phyloP scores from a whole-genome alignment of 768 basidiomycete species.

The Lactifluus echinatus region DNA sequence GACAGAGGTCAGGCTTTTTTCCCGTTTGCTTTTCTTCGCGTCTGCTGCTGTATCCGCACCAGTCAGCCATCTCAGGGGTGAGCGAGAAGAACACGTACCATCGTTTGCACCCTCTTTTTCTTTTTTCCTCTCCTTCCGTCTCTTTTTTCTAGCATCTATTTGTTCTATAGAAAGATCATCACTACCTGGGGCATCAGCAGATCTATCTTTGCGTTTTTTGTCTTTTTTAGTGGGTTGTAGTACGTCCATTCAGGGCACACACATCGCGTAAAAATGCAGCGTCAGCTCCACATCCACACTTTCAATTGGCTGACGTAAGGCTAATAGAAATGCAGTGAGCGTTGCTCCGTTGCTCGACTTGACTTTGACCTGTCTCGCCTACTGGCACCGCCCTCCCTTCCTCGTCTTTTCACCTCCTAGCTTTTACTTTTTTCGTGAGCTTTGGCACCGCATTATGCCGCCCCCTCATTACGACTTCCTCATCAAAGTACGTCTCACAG shows the following conservation, averaged over 20 bases:
- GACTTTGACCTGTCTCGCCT: not conserved
- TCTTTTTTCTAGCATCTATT: not conserved
- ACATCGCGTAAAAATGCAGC: not conserved
- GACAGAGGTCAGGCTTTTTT: not conserved
- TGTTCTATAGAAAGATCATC: not conserved
- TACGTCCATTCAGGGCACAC: not conserved
- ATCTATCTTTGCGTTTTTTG: not conserved
- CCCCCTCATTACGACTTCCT: slow-evolving; percentile 96
- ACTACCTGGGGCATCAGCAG: not conserved
- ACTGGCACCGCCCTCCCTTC: not conserved
- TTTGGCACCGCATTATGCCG: slow-evolving; percentile 42
- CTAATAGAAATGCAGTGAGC: not conserved
- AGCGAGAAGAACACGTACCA: not conserved
- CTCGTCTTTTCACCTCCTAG: not conserved
- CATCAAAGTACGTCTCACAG: slow-evolving; percentile 60
- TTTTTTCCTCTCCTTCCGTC: not conserved
- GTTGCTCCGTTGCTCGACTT: not conserved
- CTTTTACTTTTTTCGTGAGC: not conserved
- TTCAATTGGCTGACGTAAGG: slow-evolving; percentile 6
- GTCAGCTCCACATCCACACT: no score
- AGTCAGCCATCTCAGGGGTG: not conserved
- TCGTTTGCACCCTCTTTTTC: not conserved
- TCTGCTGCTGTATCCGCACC: not conserved
- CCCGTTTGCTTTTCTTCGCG: not conserved
- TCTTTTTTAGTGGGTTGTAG: not conserved